Conservation (phyloP, 2,329 filamentous ascomycete species). For the Rutstroemia sp. region DNA sequence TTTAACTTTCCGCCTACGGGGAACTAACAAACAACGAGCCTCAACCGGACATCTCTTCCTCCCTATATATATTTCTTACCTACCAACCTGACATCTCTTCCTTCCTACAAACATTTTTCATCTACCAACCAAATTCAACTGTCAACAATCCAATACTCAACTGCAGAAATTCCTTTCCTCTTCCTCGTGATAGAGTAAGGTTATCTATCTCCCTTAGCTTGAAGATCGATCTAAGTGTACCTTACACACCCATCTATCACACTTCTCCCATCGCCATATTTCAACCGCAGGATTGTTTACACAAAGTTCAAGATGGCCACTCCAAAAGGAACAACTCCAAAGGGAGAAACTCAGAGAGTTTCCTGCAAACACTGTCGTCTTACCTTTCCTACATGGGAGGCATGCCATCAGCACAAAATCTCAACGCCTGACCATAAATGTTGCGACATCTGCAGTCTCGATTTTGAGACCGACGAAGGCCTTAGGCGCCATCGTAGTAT, state of each 20-base stretch:
- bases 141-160: too few species aligned
- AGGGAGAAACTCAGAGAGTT: background rate
- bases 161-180: background rate
- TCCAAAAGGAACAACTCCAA: background rate
- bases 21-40: too few species aligned
- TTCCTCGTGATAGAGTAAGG: background rate
- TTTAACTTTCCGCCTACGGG: background rate
- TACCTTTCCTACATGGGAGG: background rate
- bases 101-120: too few species aligned
- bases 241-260: too few species aligned
- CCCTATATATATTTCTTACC: too few species aligned
- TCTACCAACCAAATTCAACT: too few species aligned
- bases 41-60: background rate
- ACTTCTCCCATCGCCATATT: too few species aligned
- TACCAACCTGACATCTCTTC: too few species aligned
- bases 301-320: too few species aligned
- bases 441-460: constrained; percentile 4
- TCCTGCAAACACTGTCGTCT: constrained; percentile 1
- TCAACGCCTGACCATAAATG: background rate
- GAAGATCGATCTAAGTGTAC: too few species aligned
- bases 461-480: constrained; percentile 7
- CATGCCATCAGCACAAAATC: constrained; percentile 2
- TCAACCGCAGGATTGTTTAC: too few species aligned
- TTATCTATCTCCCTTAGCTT: background rate
- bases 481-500: constrained; percentile 2